Percentiles rank a stretch among this genome's conserved stretches.
Evolutionary conservation across 305 asterid genomes (phyloP).

Genomic region (Coffea humblotiana): DNA sequence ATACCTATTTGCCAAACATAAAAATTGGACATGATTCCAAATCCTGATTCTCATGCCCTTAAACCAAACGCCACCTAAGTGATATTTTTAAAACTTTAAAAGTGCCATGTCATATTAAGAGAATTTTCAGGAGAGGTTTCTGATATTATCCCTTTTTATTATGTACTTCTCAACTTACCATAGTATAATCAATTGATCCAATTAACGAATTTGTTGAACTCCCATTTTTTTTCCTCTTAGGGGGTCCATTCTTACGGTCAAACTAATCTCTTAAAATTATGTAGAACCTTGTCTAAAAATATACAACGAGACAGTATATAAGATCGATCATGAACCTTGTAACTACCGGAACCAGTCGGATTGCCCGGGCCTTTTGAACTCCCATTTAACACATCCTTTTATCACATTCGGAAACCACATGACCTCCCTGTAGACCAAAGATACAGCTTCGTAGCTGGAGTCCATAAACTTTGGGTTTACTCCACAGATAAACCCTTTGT

Average conservation of each 20-base stretch:
- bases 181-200: background rate
- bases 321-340: background rate
- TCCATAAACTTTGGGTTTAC: background rate
- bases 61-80: no score
- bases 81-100: no score
- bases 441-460: background rate
- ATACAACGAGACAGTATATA: no score
- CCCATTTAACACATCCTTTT: background rate
- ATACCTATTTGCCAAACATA: no score
- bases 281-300: no score
- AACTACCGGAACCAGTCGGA: no score
- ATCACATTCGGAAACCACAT: background rate
- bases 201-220: background rate
- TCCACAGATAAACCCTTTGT: background rate
- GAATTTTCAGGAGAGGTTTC: rapidly evolving
- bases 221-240: background rate
- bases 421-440: background rate
- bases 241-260: background rate
- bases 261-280: no score
- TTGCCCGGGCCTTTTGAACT: background rate
- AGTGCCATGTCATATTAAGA: no score
- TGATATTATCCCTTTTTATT: no score
- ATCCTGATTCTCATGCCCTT: no score
- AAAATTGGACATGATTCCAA: no score
- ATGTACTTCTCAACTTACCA: background rate